These are phyloP conservation scores for Talaromyces borbonicus DNA, from an alignment of 495 filamentous ascomycete genomes.

Conservation along the genomic window DNA sequence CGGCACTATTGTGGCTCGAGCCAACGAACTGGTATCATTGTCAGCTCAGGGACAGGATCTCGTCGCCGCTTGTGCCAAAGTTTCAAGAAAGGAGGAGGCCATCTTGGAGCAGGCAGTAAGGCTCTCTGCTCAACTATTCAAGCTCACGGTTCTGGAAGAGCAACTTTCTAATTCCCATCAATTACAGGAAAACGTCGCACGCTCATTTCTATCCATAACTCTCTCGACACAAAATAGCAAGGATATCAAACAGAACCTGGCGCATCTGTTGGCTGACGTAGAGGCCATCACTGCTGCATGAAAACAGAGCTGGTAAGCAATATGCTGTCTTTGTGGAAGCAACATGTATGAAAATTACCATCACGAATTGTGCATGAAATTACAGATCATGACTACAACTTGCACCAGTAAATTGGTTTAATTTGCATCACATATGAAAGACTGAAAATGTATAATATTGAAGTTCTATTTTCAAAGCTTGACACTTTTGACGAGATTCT, in stretches of 20 bases:
- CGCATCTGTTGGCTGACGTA: background rate
- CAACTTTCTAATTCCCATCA: background rate
- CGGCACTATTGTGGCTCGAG: constrained; percentile 58
- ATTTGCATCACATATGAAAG: background rate
- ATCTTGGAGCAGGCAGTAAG: constrained; percentile 55
- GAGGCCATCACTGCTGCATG: background rate
- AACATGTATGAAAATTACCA: background rate
- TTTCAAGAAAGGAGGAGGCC: constrained; percentile 48
- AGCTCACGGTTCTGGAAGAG: no score
- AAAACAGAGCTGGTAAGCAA: background rate
- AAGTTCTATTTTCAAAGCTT: constrained; percentile 51
- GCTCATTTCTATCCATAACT: constrained; percentile 24
- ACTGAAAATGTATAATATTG: background rate
- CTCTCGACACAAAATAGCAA: constrained; percentile 9
- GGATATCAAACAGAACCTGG: constrained; percentile 5
- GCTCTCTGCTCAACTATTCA: no score
- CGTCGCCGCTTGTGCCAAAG: constrained; percentile 53
- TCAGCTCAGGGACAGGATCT: constrained; percentile 66
- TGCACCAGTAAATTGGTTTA: background rate
- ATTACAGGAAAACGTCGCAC: constrained; percentile 23
- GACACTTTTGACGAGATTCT: constrained; percentile 79
- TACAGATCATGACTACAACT: background rate
- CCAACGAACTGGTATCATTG: constrained; percentile 63
- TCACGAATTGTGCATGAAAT: background rate
- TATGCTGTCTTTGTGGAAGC: background rate